Evolutionary conservation across 345 rosid species (phyloP), one percentile per base, ranked within the genome.

Genomic region (Melaleuca quinquenervia): DNA sequence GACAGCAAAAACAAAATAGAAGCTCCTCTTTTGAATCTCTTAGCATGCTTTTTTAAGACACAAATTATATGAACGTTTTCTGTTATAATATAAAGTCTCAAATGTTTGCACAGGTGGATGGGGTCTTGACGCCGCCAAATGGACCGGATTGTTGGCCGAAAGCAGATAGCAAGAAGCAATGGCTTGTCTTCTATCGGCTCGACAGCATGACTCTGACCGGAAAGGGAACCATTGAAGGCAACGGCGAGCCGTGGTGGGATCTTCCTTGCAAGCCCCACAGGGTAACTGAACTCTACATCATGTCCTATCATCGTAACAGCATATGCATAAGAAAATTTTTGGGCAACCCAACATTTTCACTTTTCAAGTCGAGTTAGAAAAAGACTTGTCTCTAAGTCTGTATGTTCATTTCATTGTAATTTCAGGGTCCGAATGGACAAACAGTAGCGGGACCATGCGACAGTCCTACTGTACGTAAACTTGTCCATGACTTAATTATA

Each of bases 211-310:
- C 92, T 36, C 90, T 97, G 88, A 88, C 94, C 1, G 99, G 99
- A 10, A 89, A 87, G 74, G 99, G 99, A 55, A 93, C 96, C 86
- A 91, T 97, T 45, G 98, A 97, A 93, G 99, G 99, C 64, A 97
- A 97, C 82, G 99, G 99, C 76, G 96, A 92, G 89, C 91, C 94
- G 82, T 97, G 99, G 99, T 97, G 99, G 99, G 98, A 97, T 52
- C 93, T 97, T 70, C 99, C 99, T 84, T 96, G 99, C 94, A 97
- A 97, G 86, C 99, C 99, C 29, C 99, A 96, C 90, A 88, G 98
- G 94, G 99, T 97, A 95, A 56, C 22, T 44, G 45, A 26, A 10
- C 44, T 21, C 21, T 32, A 53, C 8, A 29, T 12, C 51, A 53
- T 44, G 36, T 50, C 36, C 50, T 44, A 3, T 56, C 6, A n/a